Evolutionary conservation across 2,329 filamentous ascomycete species (phyloP).

Genomic region (Neofusicoccum ribis): DNA sequence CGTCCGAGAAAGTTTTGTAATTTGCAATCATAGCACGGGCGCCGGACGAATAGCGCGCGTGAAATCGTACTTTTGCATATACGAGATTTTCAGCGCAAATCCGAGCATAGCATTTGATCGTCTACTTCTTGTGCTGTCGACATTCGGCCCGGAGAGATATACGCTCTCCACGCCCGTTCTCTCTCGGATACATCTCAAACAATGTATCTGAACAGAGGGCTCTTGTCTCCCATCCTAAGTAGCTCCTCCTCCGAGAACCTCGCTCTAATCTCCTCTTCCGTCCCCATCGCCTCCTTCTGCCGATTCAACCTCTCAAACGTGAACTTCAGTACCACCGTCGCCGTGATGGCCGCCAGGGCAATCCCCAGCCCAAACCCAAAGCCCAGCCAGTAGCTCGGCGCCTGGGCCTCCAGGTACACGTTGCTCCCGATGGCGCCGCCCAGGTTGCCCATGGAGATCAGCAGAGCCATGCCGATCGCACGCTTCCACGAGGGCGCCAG

Average conservation of each 20-base stretch:
- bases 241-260: constrained; percentile 39
- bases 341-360: constrained; percentile 26
- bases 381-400: constrained; percentile 37
- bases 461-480: constrained; percentile 33
- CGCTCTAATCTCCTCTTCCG: constrained; percentile 36
- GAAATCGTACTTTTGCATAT: too few relatives aligned
- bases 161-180: too few relatives aligned
- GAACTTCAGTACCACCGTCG: constrained; percentile 29
- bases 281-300: constrained; percentile 31
- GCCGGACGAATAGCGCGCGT: too few relatives aligned
- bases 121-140: too few relatives aligned
- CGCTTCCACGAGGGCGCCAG: constrained; percentile 43
- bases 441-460: constrained; percentile 32
- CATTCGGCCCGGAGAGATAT: too few relatives aligned
- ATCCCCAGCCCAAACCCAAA: constrained; percentile 36
- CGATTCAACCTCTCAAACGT: constrained; percentile 36
- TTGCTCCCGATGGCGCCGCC: constrained; percentile 35
- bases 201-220: constrained; percentile 41
- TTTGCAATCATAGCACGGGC: too few relatives aligned
- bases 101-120: too few relatives aligned
- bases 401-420: constrained; percentile 38
- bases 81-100: too few relatives aligned
- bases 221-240: constrained; percentile 39
- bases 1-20: too few relatives aligned
- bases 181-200: background rate